Conservation (phyloP, 257 asterid species). For the Avicennia marina region DNA sequence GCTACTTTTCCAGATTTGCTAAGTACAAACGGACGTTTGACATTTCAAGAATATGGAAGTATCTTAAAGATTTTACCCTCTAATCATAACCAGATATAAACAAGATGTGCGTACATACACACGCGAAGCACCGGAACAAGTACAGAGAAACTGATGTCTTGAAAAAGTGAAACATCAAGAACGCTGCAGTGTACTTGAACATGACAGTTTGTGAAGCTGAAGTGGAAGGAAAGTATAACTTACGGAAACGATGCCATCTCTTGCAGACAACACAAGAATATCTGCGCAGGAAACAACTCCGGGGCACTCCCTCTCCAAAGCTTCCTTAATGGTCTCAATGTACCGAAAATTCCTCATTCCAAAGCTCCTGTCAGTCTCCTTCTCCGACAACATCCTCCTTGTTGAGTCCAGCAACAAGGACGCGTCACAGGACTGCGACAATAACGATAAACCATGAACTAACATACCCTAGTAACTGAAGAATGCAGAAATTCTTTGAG, state of each 20-base stretch:
- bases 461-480: background rate
- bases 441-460: background rate
- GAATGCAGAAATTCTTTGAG: too few species aligned
- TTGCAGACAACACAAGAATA: conserved; percentile 83
- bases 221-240: background rate
- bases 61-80: too few species aligned
- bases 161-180: too few species aligned
- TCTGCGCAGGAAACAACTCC: conserved; percentile 96
- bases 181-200: too few species aligned
- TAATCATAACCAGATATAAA: too few species aligned
- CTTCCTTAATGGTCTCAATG: conserved; percentile 82
- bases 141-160: too few species aligned
- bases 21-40: too few species aligned
- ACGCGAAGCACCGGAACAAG: too few species aligned
- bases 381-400: conserved; percentile 81
- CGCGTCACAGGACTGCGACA: conserved; percentile 85
- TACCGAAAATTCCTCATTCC: conserved; percentile 97
- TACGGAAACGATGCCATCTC: conserved; percentile 84
- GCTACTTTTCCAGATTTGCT: too few species aligned
- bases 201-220: too few species aligned
- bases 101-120: too few species aligned
- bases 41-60: too few species aligned
- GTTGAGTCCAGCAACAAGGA: conserved; percentile 92
- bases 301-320: conserved; percentile 94
- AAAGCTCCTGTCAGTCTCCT: conserved; percentile 91